Evolutionary conservation across 805 yeast genomes (phyloP).

Genomic region (Pichia ethanolica): DNA sequence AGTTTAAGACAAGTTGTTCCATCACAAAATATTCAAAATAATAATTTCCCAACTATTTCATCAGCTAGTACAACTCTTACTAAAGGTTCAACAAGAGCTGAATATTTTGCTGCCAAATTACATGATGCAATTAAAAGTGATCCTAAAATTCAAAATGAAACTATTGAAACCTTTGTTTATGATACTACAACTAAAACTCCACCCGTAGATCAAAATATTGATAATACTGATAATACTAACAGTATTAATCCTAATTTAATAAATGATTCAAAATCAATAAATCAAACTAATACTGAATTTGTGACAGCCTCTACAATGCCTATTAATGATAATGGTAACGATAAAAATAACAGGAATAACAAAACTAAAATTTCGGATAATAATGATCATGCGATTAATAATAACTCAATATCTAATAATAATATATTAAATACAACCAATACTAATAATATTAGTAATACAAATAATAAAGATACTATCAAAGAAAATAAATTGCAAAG

Average conservation of each 20-base stretch:
- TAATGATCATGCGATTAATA: neutral
- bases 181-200: constrained; percentile 39
- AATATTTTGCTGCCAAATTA: constrained; percentile 87
- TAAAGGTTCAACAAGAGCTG: constrained; percentile 68
- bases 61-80: constrained; percentile 30
- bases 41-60: constrained; percentile 19
- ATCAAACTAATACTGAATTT: no score
- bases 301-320: no score
- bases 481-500: neutral
- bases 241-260: neutral
- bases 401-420: no score
- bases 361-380: neutral
- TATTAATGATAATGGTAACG: no score
- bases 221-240: neutral
- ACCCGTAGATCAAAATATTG: constrained; percentile 10
- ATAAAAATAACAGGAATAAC: no score
- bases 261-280: no score
- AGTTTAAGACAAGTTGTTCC: constrained; percentile 22
- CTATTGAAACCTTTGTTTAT: constrained; percentile 95
- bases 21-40: constrained; percentile 4
- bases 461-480: neutral
- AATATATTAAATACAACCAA: neutral
- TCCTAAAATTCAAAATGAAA: constrained; percentile 60
- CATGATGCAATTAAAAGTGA: constrained; percentile 93
- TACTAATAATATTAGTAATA: neutral